Conservation (phyloP, 306 rosid genomes). For the Cucumis hystrix region DNA sequence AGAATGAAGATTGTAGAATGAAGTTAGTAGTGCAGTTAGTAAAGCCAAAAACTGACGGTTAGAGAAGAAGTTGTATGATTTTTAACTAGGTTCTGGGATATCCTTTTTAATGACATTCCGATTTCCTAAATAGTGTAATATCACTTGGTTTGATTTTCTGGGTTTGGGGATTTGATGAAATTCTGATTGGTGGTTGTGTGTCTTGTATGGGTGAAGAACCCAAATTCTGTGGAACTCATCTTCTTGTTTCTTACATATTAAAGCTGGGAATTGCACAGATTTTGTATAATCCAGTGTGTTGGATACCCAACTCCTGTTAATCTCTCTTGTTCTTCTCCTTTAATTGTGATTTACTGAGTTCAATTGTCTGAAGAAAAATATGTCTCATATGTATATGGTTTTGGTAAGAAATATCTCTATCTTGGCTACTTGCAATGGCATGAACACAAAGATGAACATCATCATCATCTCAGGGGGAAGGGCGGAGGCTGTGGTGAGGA, state of each 20-base stretch:
- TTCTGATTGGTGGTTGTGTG: slow-evolving; percentile 20
- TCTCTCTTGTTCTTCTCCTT: not conserved
- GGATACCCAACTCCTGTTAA: not conserved
- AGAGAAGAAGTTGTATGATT: slow-evolving; percentile 9
- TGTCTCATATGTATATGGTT: no score
- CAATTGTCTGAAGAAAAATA: not conserved
- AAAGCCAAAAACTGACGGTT: slow-evolving; percentile 11
- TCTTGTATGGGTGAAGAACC: slow-evolving; percentile 31
- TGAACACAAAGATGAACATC: not conserved
- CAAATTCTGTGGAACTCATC: slow-evolving; percentile 19
- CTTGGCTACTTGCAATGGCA: not conserved
- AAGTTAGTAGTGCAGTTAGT: slow-evolving; percentile 14
- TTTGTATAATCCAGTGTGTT: not conserved
- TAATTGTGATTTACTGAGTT: not conserved
- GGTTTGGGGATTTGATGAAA: slow-evolving; percentile 38
- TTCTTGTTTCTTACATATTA: slow-evolving; percentile 20
- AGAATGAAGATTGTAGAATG: slow-evolving; percentile 20
- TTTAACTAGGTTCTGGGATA: slow-evolving; percentile 41
- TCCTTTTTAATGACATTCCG: not conserved
- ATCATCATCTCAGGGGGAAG: not conserved
- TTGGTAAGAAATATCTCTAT: not conserved
- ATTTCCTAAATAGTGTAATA: not conserved
- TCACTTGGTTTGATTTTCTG: slow-evolving; percentile 20
- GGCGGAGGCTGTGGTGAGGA: not conserved
- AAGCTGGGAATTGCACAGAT: slow-evolving; percentile 4